These are phyloP conservation scores for Globisporangium viniferum DNA, from an alignment of 352 stramenopile genomes.

Conservation along the genomic window DNA sequence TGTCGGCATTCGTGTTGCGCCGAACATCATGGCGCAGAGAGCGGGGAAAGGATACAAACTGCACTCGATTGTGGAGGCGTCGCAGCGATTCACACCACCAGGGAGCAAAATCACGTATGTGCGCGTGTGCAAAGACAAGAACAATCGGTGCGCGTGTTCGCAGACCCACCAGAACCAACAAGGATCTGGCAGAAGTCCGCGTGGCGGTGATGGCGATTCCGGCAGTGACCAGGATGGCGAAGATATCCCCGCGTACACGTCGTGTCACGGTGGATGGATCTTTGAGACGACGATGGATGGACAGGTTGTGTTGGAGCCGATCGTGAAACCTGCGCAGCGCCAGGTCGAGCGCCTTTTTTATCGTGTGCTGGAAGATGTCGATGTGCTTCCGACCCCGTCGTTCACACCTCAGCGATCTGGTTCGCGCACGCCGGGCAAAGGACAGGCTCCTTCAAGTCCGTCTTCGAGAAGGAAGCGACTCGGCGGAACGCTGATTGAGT, in stretches of 20 bases:
- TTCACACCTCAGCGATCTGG: conserved; percentile 7
- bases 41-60: conserved; percentile 78
- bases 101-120: conserved; percentile 85
- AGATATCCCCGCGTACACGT: conserved; percentile 19
- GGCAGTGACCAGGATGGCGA: conserved; percentile 4
- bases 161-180: conserved; percentile 33
- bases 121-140: conserved; percentile 77
- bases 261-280: conserved; percentile 75
- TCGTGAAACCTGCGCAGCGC: conserved; percentile 50
- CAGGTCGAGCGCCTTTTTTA: conserved; percentile 82
- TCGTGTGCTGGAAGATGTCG: conserved; percentile 61
- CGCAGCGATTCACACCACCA: conserved; percentile 76
- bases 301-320: conserved; percentile 70
- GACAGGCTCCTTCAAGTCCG: conserved; percentile 25
- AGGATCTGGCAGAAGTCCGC: background rate
- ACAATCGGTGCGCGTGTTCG: conserved; percentile 52
- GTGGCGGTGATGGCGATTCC: background rate
- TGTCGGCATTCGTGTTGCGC: conserved; percentile 75
- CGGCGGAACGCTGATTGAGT: conserved; percentile 73
- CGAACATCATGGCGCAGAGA: conserved; percentile 81
- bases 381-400: conserved; percentile 58
- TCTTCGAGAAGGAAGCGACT: conserved; percentile 51
- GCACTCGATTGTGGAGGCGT: conserved; percentile 81
- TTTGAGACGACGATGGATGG: conserved; percentile 87
- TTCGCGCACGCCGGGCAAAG: background rate